phyloP scores from a whole-genome alignment of 73 alveolate species.

The Diophrys appendiculata region DNA sequence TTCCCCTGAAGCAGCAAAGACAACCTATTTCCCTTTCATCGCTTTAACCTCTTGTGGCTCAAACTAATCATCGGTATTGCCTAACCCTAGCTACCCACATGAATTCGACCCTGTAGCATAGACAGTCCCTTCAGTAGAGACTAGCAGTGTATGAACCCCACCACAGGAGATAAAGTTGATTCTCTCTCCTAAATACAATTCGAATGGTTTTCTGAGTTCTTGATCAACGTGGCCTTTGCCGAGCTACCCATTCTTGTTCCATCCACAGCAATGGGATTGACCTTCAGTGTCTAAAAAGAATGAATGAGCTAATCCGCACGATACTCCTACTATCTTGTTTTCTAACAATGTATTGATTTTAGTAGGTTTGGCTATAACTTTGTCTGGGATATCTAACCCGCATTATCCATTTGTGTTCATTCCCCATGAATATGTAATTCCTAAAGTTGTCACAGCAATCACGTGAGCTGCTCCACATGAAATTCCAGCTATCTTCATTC shows the following conservation, averaged over 20 bases:
- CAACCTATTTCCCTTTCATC: conserved; percentile 2
- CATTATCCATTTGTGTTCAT: conserved; percentile 43
- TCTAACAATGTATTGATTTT: background rate
- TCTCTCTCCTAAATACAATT: conserved; percentile 14
- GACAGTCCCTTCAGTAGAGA: conserved; percentile 15
- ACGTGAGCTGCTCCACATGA: conserved; percentile 53
- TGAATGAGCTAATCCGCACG: conserved; percentile 49
- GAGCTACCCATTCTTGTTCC: conserved; percentile 32
- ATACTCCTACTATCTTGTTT: conserved; percentile 18
- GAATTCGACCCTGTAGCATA: conserved; percentile 33
- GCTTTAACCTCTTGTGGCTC: conserved; percentile 11
- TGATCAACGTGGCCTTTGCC: conserved; percentile 15
- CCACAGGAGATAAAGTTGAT: conserved; percentile 30
- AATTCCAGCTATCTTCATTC: conserved; percentile 12
- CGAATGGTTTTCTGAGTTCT: conserved; percentile 5
- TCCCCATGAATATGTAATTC: conserved; percentile 32
- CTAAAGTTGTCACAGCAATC: background rate
- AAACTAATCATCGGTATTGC: conserved; percentile 1
- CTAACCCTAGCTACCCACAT: conserved; percentile 32
- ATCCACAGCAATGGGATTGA: conserved; percentile 21
- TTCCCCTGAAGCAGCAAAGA: conserved; percentile 35
- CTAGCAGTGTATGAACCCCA: conserved; percentile 24
- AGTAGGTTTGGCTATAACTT: conserved; percentile 14
- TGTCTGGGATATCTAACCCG: conserved; percentile 21
- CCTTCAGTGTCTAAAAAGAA: conserved; percentile 13